Base-by-base conservation (phyloP, 805 yeast species). In the Trichomonascus vanleenenianus region DNA sequence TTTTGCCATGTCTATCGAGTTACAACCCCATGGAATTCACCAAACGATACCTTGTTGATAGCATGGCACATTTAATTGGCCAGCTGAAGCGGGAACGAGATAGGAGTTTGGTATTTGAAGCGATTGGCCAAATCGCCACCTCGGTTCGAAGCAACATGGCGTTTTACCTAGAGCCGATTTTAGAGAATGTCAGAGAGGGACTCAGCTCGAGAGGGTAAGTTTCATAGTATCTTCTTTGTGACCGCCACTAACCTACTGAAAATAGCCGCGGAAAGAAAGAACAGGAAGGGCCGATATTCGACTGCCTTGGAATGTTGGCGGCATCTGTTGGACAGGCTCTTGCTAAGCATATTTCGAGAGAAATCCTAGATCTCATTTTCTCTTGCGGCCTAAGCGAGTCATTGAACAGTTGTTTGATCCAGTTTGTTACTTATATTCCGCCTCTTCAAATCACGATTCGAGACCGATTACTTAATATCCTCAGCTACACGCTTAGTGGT, bases 261-360 rank as follows among this genome's bases (percentile, higher is more conserved):
- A 25, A 14, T 45, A 63, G 64, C 14, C 77, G 79, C 51, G 63
- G 72, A 2, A 73, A 89, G 48, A 82, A 79, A 57, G 88, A 83
- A 41, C 79, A 83, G 38, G 95, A 86, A 53, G 83, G 85, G 0
- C 88, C 95, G 1, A 77, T 91, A 16, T 91, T 89, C 57, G 85
- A 84, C 55, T 93, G 97, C 60, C 73, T 91, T 38, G 86, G 94
- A 0, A 84, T 86, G 64, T 66, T 93, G 32, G 89, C 96, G 0
- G 74, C 75, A 20, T 91, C 97, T 0, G 86, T 91, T 12, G 97
- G 97, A 0, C 94, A 96, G 10, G 95, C 96, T 0, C 69, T 91
- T 46, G 85, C 96, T 0, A 93, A 91, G 58, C 88, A 86, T 60
- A 67, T 93, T 45, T 89, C 87, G 52, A 75, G 82, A 50, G 95